Percentiles rank a stretch among this genome's conserved stretches.
Evolutionary conservation across 805 yeast species (phyloP).

Genomic region (Starmerella potacharoeniae): DNA sequence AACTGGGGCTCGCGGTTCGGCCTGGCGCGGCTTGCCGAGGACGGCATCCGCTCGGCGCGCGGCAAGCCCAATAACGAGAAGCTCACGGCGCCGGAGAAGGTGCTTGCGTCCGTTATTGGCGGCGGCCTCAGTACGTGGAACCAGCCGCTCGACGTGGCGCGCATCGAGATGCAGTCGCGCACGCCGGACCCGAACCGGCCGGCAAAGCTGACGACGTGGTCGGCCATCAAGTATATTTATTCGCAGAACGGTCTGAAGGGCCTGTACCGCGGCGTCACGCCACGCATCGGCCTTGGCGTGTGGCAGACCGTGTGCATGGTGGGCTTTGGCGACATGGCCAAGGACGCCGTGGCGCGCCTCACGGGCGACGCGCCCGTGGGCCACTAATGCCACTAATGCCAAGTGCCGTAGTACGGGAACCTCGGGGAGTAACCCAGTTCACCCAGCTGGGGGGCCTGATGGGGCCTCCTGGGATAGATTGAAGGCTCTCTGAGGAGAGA

Average conservation of each 20-base stretch:
- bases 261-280: constrained; percentile 90
- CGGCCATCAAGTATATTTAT: constrained; percentile 76
- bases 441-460: too few species aligned
- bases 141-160: constrained; percentile 94
- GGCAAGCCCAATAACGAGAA: constrained; percentile 42
- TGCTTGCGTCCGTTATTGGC: constrained; percentile 77
- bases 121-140: constrained; percentile 98
- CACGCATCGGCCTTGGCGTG: constrained; percentile 89
- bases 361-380: constrained; percentile 49
- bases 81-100: constrained; percentile 67
- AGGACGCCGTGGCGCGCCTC: constrained; percentile 50
- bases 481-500: too few species aligned
- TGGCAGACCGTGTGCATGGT: constrained; percentile 99
- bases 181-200: constrained; percentile 94
- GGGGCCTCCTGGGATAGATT: too few species aligned
- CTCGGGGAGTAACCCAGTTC: too few species aligned
- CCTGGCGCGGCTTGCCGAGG: constrained; percentile 82
- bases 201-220: constrained; percentile 65
- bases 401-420: too few species aligned
- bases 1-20: constrained; percentile 99
- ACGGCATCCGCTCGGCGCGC: constrained; percentile 51
- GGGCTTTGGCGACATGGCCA: constrained; percentile 90
- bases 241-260: constrained; percentile 75
- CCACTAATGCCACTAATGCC: background rate
- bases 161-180: constrained; percentile 96